These are phyloP conservation scores for Epichloe elymi DNA, from an alignment of 2,329 filamentous ascomycete genomes.

Conservation along the genomic window DNA sequence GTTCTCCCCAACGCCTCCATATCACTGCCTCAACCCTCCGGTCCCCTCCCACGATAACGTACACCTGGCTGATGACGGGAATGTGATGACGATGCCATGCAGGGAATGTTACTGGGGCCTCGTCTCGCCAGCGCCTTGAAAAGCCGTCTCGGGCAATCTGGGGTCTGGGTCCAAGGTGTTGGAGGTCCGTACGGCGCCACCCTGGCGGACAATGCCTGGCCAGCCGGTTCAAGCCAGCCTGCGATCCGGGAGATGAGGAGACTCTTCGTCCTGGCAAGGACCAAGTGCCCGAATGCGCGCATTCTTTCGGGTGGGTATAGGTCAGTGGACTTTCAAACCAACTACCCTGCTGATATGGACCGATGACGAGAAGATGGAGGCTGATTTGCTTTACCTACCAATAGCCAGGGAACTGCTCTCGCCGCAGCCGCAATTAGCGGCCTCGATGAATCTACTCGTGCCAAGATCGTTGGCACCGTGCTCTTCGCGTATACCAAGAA, in stretches of 20 bases:
- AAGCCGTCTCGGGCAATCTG: conserved; percentile 10
- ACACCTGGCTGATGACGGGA: too few species aligned
- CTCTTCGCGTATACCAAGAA: conserved; percentile 32
- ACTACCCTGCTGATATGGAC: not conserved
- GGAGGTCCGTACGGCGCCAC: conserved; percentile 24
- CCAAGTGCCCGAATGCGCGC: conserved; percentile 29
- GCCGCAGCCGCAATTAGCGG: conserved; percentile 25
- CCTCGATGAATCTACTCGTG: conserved; percentile 15
- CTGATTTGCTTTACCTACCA: not conserved
- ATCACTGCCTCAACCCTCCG: too few species aligned
- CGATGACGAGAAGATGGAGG: not conserved
- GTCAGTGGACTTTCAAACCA: conserved; percentile 2
- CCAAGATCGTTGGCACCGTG: conserved; percentile 23
- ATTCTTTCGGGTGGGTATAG: conserved; percentile 29
- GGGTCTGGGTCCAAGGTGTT: conserved; percentile 31
- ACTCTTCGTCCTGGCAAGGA: conserved; percentile 25
- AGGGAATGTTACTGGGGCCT: conserved; percentile 12
- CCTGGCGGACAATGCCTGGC: conserved; percentile 23
- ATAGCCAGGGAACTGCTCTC: conserved; percentile 29
- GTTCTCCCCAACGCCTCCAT: conserved; percentile 7
- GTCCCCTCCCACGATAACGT: too few species aligned
- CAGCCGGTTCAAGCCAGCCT: conserved; percentile 21
- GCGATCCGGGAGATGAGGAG: conserved; percentile 28
- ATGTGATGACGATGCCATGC: too few species aligned
- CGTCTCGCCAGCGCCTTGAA: conserved; percentile 17